Conservation (phyloP, 2,329 filamentous ascomycete genomes). For the Sodiomyces alkalinus region DNA sequence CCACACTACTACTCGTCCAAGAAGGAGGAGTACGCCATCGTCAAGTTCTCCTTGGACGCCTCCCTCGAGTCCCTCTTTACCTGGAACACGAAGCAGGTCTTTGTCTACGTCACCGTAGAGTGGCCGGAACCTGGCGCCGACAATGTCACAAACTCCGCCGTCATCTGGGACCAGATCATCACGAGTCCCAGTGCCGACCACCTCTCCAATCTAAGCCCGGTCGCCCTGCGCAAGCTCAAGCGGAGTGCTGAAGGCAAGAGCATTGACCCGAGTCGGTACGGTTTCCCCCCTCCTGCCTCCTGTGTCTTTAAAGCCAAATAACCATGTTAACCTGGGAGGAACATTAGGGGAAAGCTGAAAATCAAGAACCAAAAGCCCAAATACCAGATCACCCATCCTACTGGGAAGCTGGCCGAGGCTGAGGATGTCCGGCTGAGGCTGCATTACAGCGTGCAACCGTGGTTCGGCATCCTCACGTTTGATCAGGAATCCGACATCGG, state of each 20-base stretch:
- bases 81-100: constrained; percentile 98
- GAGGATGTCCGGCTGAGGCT: constrained; percentile 64
- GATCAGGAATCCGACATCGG: constrained; percentile 42
- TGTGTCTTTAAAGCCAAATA: too few species aligned
- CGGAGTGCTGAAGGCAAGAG: constrained; percentile 43
- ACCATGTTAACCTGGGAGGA: neutral
- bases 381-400: constrained; percentile 90
- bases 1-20: constrained; percentile 93
- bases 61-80: constrained; percentile 89
- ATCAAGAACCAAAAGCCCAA: constrained; percentile 82
- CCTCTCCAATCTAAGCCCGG: constrained; percentile 43
- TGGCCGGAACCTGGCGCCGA: constrained; percentile 30
- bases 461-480: constrained; percentile 85
- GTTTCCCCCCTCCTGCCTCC: constrained; percentile 1
- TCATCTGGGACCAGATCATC: constrained; percentile 96
- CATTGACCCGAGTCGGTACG: constrained; percentile 42
- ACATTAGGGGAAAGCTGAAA: constrained; percentile 60
- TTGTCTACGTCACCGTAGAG: constrained; percentile 84
- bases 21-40: constrained; percentile 89
- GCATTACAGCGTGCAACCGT: constrained; percentile 95
- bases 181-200: constrained; percentile 53
- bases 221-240: constrained; percentile 45
- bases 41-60: constrained; percentile 84
- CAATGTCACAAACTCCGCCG: constrained; percentile 49
- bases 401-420: constrained; percentile 59